These are phyloP conservation scores for Aspergillus tamarii DNA, from an alignment of 2,329 filamentous ascomycete species.

Conservation along the genomic window DNA sequence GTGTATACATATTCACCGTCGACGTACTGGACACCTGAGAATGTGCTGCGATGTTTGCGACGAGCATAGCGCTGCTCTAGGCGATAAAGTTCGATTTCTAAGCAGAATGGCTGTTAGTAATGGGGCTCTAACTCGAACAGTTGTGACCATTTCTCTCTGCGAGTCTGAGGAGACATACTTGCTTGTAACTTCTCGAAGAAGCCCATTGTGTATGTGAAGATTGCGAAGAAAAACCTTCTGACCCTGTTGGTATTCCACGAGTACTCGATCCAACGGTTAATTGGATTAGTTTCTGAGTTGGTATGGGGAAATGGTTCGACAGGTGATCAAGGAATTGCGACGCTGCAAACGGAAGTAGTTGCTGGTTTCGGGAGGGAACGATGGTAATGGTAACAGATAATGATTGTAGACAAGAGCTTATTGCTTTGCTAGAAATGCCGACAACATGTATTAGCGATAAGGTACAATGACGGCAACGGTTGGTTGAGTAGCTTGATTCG, in stretches of 20 bases:
- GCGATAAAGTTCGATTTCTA: constrained; percentile 84
- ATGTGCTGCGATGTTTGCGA: constrained; percentile 85
- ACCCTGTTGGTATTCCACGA: background rate
- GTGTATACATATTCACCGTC: constrained; percentile 92
- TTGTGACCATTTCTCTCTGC: background rate
- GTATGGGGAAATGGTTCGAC: background rate
- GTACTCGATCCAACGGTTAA: background rate
- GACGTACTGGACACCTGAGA: constrained; percentile 87
- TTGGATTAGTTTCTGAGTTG: background rate
- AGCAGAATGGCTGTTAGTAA: constrained; percentile 15
- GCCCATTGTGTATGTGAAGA: constrained; percentile 44
- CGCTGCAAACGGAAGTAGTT: background rate
- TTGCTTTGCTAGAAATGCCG: background rate
- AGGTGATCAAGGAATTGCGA: constrained; percentile 4
- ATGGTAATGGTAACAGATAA: background rate
- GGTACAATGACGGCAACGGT: background rate
- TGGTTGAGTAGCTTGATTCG: background rate
- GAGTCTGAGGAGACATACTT: constrained; percentile 42
- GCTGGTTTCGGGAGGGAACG: too few relatives aligned
- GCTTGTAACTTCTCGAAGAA: constrained; percentile 55
- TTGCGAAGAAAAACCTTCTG: background rate
- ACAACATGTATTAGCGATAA: background rate
- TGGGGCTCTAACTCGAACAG: constrained; percentile 2
- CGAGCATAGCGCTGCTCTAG: constrained; percentile 94
- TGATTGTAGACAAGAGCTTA: background rate